Conservation (phyloP, 1,284 basidiomycete genomes). For the Farysia itapuensis region DNA sequence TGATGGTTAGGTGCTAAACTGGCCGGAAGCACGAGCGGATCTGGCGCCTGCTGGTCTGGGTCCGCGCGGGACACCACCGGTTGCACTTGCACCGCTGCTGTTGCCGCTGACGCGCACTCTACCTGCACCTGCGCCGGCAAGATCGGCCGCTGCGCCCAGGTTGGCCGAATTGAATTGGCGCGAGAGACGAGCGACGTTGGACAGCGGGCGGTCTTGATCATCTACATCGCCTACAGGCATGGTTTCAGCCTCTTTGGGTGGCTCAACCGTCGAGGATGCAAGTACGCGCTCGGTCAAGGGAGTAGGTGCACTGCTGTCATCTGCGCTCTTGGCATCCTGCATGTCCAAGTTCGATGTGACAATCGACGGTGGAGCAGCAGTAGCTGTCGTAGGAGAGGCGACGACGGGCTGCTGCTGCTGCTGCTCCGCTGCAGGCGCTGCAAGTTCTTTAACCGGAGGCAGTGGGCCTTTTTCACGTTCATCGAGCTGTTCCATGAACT, state of each 20-base stretch:
- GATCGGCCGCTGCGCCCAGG: neutral
- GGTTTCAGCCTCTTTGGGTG: conserved; percentile 16
- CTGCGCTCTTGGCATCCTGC: conserved; percentile 2
- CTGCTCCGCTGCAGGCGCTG: neutral
- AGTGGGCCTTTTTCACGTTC: conserved; percentile 7
- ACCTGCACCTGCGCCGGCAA: too few species aligned
- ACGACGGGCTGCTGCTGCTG: neutral
- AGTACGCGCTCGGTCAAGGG: conserved; percentile 60
- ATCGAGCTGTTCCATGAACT: conserved; percentile 35
- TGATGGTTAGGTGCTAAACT: conserved; percentile 2
- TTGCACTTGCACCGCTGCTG: conserved; percentile 2
- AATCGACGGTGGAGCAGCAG: conserved; percentile 10
- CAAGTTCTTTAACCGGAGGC: conserved; percentile 1
- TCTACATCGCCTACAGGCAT: conserved; percentile 22
- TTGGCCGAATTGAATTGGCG: conserved; percentile 33
- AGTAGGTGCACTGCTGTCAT: conserved; percentile 46
- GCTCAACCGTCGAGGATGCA: conserved; percentile 1
- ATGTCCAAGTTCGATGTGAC: neutral
- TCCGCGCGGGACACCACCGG: conserved; percentile 8
- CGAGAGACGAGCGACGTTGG: conserved; percentile 44
- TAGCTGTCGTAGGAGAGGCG: conserved; percentile 26
- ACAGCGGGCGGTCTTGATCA: conserved; percentile 23
- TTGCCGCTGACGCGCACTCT: too few species aligned
- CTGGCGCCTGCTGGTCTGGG: conserved; percentile 21
- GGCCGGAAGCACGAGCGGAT: conserved; percentile 8